Evolutionary conservation across 2,329 filamentous ascomycete genomes (phyloP), one percentile per base, ranked within the genome.

Genomic region (Periconia digitata): DNA sequence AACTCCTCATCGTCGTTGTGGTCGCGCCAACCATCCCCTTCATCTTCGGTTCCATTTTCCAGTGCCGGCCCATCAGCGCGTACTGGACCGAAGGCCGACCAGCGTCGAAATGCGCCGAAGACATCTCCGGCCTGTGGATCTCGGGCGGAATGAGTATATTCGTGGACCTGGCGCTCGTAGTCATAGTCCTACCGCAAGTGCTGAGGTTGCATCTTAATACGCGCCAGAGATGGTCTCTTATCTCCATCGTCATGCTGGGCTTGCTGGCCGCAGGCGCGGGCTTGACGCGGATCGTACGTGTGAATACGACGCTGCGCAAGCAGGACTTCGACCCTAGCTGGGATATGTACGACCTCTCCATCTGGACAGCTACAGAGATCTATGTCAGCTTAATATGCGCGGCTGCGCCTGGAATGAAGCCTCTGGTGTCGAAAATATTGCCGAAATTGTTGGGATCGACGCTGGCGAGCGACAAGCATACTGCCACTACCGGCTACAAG

Each of bases 301-400:
- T 63, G 8, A 46, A 53, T 18, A 40, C 18, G 2, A 48, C 47
- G 8, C 24, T 62, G 8, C 18, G 8, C 3, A 55, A 47, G 43
- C 39, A 41, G 6, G 22, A 54, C 47, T 54, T 57, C 22, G 60
- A 63, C 22, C 51, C 60, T 2, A 48, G 51, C 10, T 63, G 58
- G 60, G 56, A 63, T 27, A 38, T 50, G 24, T 63, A 59, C 50
- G 60, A 63, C 32, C 46, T 63, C 2, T 56, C 54, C 3, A 61
- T 61, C 34, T 63, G 60, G 60, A 55, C 58, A 4, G 53, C 54
- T 8, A 55, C 52, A 0, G 60, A 63, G 27, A 54, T 61, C 10
- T 63, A 61, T 32, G 50, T 58, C 20, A 49, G 53, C 20, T 17
- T 63, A 4, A 49, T 61, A 4, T 63, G 60, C 35, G 60, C 60